Base-by-base conservation (phyloP, 2,329 filamentous ascomycete genomes). In the Byssoonygena ceratinophila region DNA sequence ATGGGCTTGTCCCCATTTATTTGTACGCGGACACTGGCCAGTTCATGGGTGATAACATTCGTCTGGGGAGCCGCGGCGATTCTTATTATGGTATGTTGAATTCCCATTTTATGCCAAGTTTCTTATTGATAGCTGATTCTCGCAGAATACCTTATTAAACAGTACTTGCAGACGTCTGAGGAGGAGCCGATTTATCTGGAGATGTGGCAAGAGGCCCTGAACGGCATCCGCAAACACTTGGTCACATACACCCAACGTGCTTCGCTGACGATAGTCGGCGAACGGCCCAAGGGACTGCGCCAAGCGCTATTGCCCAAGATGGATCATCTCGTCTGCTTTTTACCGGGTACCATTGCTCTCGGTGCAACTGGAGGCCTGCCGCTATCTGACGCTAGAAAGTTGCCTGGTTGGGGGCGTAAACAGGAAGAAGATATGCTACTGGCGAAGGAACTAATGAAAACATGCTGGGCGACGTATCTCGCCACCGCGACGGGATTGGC, bases 391-490 rank as follows among this genome's bases (percentile, higher is more conserved):
- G 91, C 91, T 11, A 83, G 80, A 59, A 84, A 85, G 65, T 73
- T 79, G 1, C 72, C 81, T 0, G 77, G 73, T 6, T 97, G 92
- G 92, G 81, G 78, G 31, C 76, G 80, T 59, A 79, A 84, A 65
- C 83, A 94, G 61, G 89, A 95, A 54, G 84, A 85, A 56, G 88
- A 97, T 65, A 90, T 98, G 73, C 71, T 81, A 56, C 80, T 98
- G 25, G 89, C 92, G 1, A 81, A 81, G 58, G 91, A 98, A 72
- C 75, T 98, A 53, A 96, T 87, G 75, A 91, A 95, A 56, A 97
- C 92, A 1, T 98, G 92, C 76, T 96, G 91, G 87, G 90, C 87
- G 63, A 98, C 94, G 81, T 98, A 98, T 73, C 85, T 88, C 65
- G 83, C 77, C 61, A 96, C 90, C 64, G 80, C 82, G 7, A 97